Conservation (phyloP, 495 filamentous ascomycete species). For the Penicillium waksmanii region DNA sequence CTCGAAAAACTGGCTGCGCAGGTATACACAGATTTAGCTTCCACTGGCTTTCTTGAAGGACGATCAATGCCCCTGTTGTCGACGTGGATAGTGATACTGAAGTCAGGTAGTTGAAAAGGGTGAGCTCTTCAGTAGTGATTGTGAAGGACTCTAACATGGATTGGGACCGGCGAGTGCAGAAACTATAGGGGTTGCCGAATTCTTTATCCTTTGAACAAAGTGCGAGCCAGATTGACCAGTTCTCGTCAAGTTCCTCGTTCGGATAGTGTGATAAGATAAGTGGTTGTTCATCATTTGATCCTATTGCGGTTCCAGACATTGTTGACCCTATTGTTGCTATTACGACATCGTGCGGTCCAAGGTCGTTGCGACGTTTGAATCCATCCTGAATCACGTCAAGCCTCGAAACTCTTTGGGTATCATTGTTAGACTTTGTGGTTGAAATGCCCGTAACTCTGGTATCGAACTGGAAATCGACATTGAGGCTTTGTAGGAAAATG, state of each 20-base stretch:
- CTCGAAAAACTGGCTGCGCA: slow-evolving; percentile 37
- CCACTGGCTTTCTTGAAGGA: slow-evolving; percentile 39
- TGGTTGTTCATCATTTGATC: slow-evolving; percentile 30
- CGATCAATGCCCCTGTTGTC: slow-evolving; percentile 26
- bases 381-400: slow-evolving; percentile 13
- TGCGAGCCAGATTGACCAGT: slow-evolving; percentile 26
- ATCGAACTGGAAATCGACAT: slow-evolving; percentile 47
- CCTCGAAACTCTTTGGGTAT: slow-evolving; percentile 5
- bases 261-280: slow-evolving; percentile 25
- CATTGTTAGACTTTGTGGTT: slow-evolving; percentile 14
- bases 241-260: slow-evolving; percentile 33
- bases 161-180: slow-evolving; percentile 33
- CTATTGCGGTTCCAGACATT: slow-evolving; percentile 17
- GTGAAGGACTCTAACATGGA: slow-evolving; percentile 41
- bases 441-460: slow-evolving; percentile 36
- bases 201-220: neutral
- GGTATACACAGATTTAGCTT: slow-evolving; percentile 38
- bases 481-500: slow-evolving; percentile 37
- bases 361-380: slow-evolving; percentile 12
- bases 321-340: neutral
- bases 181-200: slow-evolving; percentile 40
- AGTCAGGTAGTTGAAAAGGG: slow-evolving; percentile 24
- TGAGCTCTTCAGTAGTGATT: slow-evolving; percentile 33
- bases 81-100: slow-evolving; percentile 10
- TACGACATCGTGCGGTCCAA: slow-evolving; percentile 8